A percentile compares a stretch with the other conserved stretches of the same genome.
These are phyloP conservation scores for Phytophthora litchii DNA, from an alignment of 352 stramenopile genomes.

Conservation along the genomic window DNA sequence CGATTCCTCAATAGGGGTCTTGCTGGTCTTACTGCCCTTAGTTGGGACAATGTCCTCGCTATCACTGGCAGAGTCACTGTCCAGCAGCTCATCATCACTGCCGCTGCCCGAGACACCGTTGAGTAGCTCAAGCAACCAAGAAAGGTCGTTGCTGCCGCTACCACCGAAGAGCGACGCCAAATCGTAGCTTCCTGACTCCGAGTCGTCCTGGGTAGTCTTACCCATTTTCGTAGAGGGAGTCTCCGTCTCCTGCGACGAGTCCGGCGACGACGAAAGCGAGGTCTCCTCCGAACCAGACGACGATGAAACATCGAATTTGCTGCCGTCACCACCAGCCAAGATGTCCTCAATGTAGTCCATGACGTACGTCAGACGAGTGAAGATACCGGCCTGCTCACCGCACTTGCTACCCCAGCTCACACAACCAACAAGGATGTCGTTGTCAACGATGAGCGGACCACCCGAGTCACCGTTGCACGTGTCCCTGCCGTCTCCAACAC, in stretches of 20 bases:
- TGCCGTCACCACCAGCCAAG: conserved; percentile 40
- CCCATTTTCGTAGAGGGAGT: too few relatives aligned
- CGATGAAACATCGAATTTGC: conserved; percentile 19
- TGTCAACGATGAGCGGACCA: conserved; percentile 52
- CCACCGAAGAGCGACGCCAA: background rate
- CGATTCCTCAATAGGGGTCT: conserved; percentile 3
- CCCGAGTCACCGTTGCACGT: conserved; percentile 77
- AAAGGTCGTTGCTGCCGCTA: background rate
- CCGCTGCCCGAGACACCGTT: background rate
- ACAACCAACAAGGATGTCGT: conserved; percentile 55
- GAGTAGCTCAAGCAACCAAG: background rate
- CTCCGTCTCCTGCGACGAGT: background rate
- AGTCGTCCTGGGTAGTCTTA: too few relatives aligned
- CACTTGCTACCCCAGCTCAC: conserved; percentile 77
- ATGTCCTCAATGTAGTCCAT: conserved; percentile 69
- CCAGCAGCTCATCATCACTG: background rate
- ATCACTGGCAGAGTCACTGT: conserved; percentile 2
- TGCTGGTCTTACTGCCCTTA: background rate
- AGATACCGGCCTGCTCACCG: conserved; percentile 56
- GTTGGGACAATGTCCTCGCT: background rate
- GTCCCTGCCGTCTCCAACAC: conserved; percentile 46
- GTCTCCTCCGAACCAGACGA: conserved; percentile 10
- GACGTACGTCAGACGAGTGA: conserved; percentile 56
- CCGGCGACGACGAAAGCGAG: conserved; percentile 1
- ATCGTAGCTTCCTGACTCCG: too few relatives aligned